Percentiles rank a stretch among this genome's conserved stretches.
Conservation (phyloP, 306 rosid genomes). For the Myrica gale region DNA sequence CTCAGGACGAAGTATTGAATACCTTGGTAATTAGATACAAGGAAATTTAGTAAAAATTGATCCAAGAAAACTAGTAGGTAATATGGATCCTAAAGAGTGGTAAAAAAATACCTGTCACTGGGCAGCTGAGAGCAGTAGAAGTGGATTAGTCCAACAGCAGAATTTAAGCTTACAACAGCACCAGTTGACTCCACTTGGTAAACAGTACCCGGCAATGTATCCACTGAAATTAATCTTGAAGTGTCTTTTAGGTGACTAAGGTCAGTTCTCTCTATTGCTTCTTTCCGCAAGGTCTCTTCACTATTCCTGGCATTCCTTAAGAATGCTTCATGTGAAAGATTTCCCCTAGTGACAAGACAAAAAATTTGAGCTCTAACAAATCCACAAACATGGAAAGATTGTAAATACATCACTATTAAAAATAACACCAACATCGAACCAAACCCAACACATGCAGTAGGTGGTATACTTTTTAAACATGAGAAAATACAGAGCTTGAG, state of each 20-base stretch:
- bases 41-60: slow-evolving; percentile 18
- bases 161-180: slow-evolving; percentile 95
- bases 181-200: slow-evolving; percentile 98
- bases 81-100: slow-evolving; percentile 20
- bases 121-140: slow-evolving; percentile 99
- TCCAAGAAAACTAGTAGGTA: slow-evolving; percentile 12
- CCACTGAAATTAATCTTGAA: slow-evolving; percentile 81
- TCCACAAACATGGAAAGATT: slow-evolving; percentile 22
- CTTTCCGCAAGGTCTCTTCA: slow-evolving; percentile 92
- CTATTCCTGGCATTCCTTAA: slow-evolving; percentile 93
- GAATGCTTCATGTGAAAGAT: slow-evolving; percentile 94
- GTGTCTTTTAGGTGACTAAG: slow-evolving; percentile 86
- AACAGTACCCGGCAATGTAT: slow-evolving; percentile 73
- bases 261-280: slow-evolving; percentile 98
- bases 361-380: slow-evolving; percentile 27
- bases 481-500: background rate
- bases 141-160: slow-evolving; percentile 95
- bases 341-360: slow-evolving; percentile 48
- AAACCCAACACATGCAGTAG: slow-evolving; percentile 41
- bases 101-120: slow-evolving; percentile 78
- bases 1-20: slow-evolving; percentile 97
- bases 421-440: slow-evolving; percentile 18
- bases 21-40: slow-evolving; percentile 46
- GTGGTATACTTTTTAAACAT: background rate
- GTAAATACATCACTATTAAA: slow-evolving; percentile 4